Percentiles rank a stretch among this genome's conserved stretches.
Conservation (phyloP, 31 red algal genomes). For the Odonthalia washingtoniensis region DNA sequence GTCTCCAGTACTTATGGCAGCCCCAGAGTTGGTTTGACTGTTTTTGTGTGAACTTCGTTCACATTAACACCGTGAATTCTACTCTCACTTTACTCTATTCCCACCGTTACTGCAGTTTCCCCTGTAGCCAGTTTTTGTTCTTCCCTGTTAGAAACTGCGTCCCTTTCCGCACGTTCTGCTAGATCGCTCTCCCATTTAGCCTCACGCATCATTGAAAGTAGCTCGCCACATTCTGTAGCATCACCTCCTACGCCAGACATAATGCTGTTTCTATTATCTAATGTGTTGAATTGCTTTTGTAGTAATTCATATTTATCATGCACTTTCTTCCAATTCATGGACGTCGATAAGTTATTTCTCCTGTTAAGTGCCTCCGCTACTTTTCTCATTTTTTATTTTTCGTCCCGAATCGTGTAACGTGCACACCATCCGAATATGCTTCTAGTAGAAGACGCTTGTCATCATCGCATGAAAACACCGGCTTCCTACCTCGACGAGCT, state of each 20-base stretch:
- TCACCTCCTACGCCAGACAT: not conserved
- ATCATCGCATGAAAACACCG: too few species aligned
- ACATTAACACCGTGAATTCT: too few species aligned
- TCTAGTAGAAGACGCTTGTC: not conserved
- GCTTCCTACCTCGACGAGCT: too few species aligned
- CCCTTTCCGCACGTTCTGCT: not conserved
- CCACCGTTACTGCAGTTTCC: too few species aligned
- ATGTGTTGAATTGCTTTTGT: not conserved
- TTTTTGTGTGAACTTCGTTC: too few species aligned
- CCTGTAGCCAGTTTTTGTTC: too few species aligned
- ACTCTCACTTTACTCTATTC: not conserved
- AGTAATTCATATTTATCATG: not conserved
- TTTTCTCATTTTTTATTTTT: too few species aligned
- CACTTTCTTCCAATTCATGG: not conserved
- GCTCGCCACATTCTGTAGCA: not conserved
- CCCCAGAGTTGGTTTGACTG: too few species aligned
- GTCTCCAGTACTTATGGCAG: too few species aligned
- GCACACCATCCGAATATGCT: not conserved
- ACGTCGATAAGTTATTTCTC: too few species aligned
- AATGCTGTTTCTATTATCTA: not conserved
- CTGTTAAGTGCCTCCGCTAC: too few species aligned
- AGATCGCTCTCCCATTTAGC: not conserved
- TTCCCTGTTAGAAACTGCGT: too few species aligned
- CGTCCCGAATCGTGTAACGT: not conserved
- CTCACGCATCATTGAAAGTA: not conserved